Percentiles rank a stretch among this genome's conserved stretches.
Conservation (phyloP, 768 basidiomycete genomes). For the Dacryopinax primogenitus region DNA sequence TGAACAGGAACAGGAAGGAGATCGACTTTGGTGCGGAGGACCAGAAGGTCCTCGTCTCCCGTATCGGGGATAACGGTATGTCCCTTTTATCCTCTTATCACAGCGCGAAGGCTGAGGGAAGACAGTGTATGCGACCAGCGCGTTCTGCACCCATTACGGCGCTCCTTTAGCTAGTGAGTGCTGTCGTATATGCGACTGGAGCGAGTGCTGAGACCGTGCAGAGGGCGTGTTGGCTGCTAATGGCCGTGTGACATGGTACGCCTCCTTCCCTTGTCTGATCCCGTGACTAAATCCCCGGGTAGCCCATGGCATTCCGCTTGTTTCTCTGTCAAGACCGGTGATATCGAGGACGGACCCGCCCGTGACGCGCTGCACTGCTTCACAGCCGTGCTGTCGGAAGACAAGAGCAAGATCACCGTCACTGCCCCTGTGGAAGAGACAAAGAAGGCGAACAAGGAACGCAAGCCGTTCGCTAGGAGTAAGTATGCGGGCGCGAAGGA, state of each 20-base stretch:
- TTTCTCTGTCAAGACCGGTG: constrained; percentile 74
- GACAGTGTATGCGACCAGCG: constrained; percentile 46
- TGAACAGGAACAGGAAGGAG: constrained; percentile 49
- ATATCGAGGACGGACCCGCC: constrained; percentile 86
- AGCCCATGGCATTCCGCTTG: constrained; percentile 43
- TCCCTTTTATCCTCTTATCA: constrained; percentile 28
- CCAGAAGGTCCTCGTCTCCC: constrained; percentile 60
- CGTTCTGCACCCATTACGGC: constrained; percentile 85
- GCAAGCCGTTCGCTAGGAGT: constrained; percentile 33
- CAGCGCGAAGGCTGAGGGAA: neutral
- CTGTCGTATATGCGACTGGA: neutral
- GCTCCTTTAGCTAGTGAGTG: constrained; percentile 54
- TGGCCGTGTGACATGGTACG: constrained; percentile 57
- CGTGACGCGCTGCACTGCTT: constrained; percentile 68
- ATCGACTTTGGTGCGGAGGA: constrained; percentile 57
- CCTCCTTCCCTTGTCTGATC: constrained; percentile 24
- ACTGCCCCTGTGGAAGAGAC: constrained; percentile 54
- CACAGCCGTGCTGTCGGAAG: constrained; percentile 40
- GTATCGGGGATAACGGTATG: constrained; percentile 47
- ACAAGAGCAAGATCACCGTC: constrained; percentile 61
- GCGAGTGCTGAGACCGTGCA: constrained; percentile 9
- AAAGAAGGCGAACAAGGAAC: constrained; percentile 50
- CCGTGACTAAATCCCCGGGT: constrained; percentile 19
- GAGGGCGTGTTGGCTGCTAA: constrained; percentile 66
- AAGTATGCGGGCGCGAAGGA: constrained; percentile 32